Evolutionary conservation across 139 green algal species (phyloP), one percentile per base, ranked within the genome.

Genomic region (Chlamydomonas sphaeroides): DNA sequence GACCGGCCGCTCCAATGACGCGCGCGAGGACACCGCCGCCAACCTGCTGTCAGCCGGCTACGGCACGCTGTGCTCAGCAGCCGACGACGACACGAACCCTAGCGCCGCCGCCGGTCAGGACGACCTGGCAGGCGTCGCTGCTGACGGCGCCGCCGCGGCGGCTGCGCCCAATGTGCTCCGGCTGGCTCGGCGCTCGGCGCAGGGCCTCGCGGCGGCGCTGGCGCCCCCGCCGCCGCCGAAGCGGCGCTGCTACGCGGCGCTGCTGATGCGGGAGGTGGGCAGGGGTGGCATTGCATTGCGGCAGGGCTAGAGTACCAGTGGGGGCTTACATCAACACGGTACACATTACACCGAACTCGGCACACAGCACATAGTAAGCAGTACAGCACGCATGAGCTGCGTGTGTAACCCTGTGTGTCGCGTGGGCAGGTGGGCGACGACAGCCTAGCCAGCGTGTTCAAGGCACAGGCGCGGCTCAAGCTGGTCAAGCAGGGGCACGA

Each of bases 381-480:
- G n/a, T n/a, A n/a, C n/a, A n/a, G n/a, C n/a, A n/a, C n/a, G n/a
- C n/a, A n/a, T n/a, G n/a, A n/a, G n/a, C n/a, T n/a, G n/a, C n/a
- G n/a, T n/a, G n/a, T n/a, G n/a, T n/a, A n/a, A n/a, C n/a, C n/a
- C n/a, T n/a, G n/a, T n/a, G n/a, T n/a, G n/a, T n/a, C n/a, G n/a
- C n/a, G n/a, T n/a, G n/a, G n/a, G n/a, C n/a, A n/a, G n/a, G n/a
- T n/a, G 42, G 45, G 65, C 21, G 68, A 76, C 49, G 36, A 78
- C 38, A 39, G 83, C 20, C 63, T 89, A 18, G 91, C 91, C 0
- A 89, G 74, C 32, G 88, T 93, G 35, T 95, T 93, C 84, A 95
- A 95, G 87, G 85, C 90, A 20, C 87, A 90, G 65, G 84, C 80
- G 36, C 70, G 91, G 2, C 32, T 66, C 17, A 39, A 82, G 51